These are phyloP conservation scores for Scenedesmus sp. DNA, from an alignment of 163 green algal species.

Conservation along the genomic window DNA sequence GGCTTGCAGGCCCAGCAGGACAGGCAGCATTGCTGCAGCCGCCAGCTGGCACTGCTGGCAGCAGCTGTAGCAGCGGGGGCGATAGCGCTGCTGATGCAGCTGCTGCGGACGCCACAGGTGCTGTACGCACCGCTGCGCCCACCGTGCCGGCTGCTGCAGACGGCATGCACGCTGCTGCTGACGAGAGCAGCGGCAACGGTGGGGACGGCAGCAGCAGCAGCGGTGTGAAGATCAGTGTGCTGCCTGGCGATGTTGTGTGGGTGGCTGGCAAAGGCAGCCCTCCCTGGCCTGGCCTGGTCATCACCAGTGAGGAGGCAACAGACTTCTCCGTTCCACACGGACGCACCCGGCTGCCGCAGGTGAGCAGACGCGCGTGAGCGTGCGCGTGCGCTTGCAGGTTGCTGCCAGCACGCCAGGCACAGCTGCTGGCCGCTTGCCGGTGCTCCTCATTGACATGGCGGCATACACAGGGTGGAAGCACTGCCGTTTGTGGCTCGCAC, in stretches of 20 bases:
- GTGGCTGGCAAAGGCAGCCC: constrained; percentile 55
- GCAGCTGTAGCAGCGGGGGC: background rate
- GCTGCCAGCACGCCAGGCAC: background rate
- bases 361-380: background rate
- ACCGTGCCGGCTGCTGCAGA: too few species aligned
- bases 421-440: background rate
- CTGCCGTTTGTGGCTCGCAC: too few species aligned
- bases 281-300: constrained; percentile 69
- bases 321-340: background rate
- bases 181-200: background rate
- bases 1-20: background rate
- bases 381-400: background rate
- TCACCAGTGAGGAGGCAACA: constrained; percentile 63
- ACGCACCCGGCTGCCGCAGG: background rate
- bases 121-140: background rate
- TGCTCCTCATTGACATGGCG: too few species aligned
- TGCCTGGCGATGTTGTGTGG: constrained; percentile 68
- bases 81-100: background rate
- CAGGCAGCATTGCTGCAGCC: background rate
- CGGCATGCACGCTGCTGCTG: background rate
- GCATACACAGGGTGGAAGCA: too few species aligned
- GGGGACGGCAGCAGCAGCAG: background rate
- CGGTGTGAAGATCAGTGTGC: background rate
- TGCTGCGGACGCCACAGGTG: background rate
- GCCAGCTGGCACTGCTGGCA: background rate